Evolutionary conservation across 495 filamentous ascomycete genomes (phyloP), one percentile per base, ranked within the genome.

Genomic region (Aspergillus asperescens): DNA sequence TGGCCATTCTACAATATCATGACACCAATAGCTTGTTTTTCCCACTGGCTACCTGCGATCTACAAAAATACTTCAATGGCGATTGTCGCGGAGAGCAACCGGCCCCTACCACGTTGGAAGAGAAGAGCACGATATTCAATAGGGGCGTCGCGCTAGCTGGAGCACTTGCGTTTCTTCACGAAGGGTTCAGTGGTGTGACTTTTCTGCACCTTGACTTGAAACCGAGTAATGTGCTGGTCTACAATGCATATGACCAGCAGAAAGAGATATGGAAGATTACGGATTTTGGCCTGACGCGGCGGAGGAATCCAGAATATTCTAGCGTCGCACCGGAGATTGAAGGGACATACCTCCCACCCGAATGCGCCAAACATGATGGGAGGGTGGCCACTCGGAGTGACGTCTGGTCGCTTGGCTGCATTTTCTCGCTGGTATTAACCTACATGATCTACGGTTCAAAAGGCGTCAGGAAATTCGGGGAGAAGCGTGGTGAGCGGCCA

Each of bases 191-290:
- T 1, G 34, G 52, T 4, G 13, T 43, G 15, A 54, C 57, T 12
- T 64, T 57, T 27, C 56, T 58, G 15, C 73, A 76, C 54, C 63
- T 70, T 8, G 73, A 76, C 48, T 59, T 76, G 31, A 75, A 74
- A 43, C 72, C 72, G 1, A 65, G 70, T n/a, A 76, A 75, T 41
- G 57, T 76, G 20, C 66, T 76, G 0, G 59, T 76, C 3, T 56
- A 45, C 20, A 45, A 58, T 28, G 45, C 43, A 1, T 24, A 53
- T 25, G 29, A 44, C 7, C 38, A 1, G n/a, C 13, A 48, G 3
- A 48, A 40, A 10, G 61, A 62, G 15, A 59, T 34, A 43, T 69
- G 62, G 63, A 66, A 62, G 49, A 61, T 69, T 16, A 57, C 64
- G 6, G 66, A 69, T 43, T 69, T 69, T 54, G 62, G 64, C 8